Base-by-base conservation (phyloP, 2,329 filamentous ascomycete species). In the Penicillium hordei region DNA sequence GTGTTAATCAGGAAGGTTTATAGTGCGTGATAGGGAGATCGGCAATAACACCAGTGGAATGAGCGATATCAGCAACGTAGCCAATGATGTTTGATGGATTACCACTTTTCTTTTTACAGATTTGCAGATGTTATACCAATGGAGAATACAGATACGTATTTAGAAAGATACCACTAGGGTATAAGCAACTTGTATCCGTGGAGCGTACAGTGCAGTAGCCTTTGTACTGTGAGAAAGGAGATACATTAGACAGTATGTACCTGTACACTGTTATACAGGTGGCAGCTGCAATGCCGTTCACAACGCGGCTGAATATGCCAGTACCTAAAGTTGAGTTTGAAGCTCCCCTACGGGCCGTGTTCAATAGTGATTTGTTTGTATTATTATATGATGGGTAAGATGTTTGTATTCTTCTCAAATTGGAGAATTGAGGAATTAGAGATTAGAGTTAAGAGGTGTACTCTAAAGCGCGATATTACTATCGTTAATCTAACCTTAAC, bases 271-370 rank as follows among this genome's bases (percentile, higher is more conserved):
- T 55, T 31, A 40, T 31, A 55, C 48, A 44, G 43, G 33, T 63
- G 55, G 44, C 55, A 57, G 42, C 55, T 62, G 60, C 57, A 57
- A 51, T 56, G 57, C 43, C 49, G 46, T 49, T 62, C 43, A 50
- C 51, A 49, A 56, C 23, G 36, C 31, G 53, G 49, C 55, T 23
- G 33, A 33, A n/a, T 21, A 23, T 40, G 25, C 13, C 12, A 46
- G 25, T 38, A 40, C 27, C 38, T 48, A 23, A 33, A 19, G 48
- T 34, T 44, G 43, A 38, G 27, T 49, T 57, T 45, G 38, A 19
- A 45, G 57, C 19, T 43, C 21, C 36, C 48, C 21, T 13, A 21
- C 54, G 58, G 60, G 33, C 50, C 53, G 56, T 59, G 39, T 50
- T 50, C 55, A 46, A 27, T 38, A 25, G 23, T 9, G 12, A 33